Evolutionary conservation across 805 yeast genomes (phyloP).

Genomic region (Metschnikowia colocasiae): DNA sequence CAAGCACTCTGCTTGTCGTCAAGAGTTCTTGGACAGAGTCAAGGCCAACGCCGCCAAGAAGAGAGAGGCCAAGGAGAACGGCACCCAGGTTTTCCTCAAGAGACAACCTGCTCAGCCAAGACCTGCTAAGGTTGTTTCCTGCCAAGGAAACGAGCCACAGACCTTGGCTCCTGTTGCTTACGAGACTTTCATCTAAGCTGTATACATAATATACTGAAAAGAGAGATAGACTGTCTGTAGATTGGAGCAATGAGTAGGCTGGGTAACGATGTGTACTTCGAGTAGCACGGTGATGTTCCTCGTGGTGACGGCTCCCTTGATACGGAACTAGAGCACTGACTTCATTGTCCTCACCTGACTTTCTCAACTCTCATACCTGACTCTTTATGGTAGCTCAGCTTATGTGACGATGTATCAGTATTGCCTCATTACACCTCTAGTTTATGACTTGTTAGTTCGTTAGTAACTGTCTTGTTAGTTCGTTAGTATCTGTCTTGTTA

Average conservation of each 20-base stretch:
- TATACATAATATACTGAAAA: slow-evolving; percentile 13
- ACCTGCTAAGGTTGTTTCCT: slow-evolving; percentile 79
- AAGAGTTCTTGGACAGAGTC: slow-evolving; percentile 98
- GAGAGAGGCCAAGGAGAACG: slow-evolving; percentile 92
- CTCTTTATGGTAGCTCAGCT: too few relatives aligned
- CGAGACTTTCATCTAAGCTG: slow-evolving; percentile 94
- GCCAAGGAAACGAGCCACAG: slow-evolving; percentile 84
- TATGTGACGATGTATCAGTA: too few relatives aligned
- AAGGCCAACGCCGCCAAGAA: slow-evolving; percentile 92
- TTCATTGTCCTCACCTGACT: too few relatives aligned
- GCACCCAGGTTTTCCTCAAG: slow-evolving; percentile 87
- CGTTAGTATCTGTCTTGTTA: too few relatives aligned
- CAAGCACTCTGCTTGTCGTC: slow-evolving; percentile 99
- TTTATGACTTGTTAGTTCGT: too few relatives aligned
- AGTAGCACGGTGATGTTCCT: too few relatives aligned
- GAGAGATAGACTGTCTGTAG: neutral
- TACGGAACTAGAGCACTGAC: too few relatives aligned
- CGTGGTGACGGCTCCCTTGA: too few relatives aligned
- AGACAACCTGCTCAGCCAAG: slow-evolving; percentile 99
- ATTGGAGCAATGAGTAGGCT: neutral
- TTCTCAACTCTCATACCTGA: too few relatives aligned
- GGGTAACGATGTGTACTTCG: too few relatives aligned
- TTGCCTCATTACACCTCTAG: too few relatives aligned
- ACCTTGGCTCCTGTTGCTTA: slow-evolving; percentile 98
- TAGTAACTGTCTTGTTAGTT: too few relatives aligned